These are phyloP conservation scores for Fusarium bactridioides DNA, from an alignment of 2,329 filamentous ascomycete genomes.

Conservation along the genomic window DNA sequence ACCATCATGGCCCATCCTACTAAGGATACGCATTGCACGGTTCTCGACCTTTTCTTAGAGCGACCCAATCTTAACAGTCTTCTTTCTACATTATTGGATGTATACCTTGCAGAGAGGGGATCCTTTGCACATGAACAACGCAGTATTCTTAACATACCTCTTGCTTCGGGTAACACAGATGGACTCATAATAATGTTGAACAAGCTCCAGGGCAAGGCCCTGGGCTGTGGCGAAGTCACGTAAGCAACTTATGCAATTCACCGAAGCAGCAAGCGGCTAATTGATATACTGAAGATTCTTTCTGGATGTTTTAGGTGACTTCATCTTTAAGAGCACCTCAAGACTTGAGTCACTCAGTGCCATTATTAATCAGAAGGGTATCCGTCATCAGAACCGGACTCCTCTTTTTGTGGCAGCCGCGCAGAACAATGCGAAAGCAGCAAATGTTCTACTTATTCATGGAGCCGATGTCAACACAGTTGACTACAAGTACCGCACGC, in stretches of 20 bases:
- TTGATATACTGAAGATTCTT: neutral
- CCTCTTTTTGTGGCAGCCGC: neutral
- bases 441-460: neutral
- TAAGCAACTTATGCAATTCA: neutral
- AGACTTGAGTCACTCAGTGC: neutral
- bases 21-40: neutral
- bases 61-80: neutral
- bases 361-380: neutral
- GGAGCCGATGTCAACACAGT: neutral
- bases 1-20: neutral
- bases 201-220: neutral
- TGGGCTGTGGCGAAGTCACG: neutral
- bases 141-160: neutral
- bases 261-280: neutral
- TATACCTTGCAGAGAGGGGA: neutral
- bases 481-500: neutral
- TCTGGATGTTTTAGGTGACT: neutral
- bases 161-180: neutral
- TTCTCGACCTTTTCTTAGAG: neutral
- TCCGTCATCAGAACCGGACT: neutral
- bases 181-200: neutral
- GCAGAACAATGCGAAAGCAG: neutral
- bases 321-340: neutral
- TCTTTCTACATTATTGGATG: neutral
- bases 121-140: neutral